Evolutionary conservation across 2,329 filamentous ascomycete genomes (phyloP).

Genomic region (Pleoardoris graminearum): DNA sequence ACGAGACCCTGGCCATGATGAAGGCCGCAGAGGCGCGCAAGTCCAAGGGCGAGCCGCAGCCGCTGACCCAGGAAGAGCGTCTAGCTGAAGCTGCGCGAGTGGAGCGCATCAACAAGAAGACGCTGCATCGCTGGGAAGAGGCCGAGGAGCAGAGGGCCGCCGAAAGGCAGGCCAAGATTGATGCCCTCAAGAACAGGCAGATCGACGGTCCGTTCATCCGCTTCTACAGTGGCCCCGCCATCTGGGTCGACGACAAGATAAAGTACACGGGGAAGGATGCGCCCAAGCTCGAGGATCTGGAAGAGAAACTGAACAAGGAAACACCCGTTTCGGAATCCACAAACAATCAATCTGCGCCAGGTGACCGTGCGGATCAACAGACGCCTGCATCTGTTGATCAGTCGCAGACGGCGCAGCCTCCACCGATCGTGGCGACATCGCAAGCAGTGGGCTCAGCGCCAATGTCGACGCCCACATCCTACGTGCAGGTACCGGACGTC

Average conservation of each 20-base stretch:
- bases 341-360: constrained; percentile 8
- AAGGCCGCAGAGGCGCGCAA: constrained; percentile 64
- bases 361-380: constrained; percentile 10
- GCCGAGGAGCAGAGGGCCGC: constrained; percentile 87
- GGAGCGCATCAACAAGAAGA: constrained; percentile 86
- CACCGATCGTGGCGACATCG: constrained; percentile 20
- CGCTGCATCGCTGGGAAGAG: constrained; percentile 89
- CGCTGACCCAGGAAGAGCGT: constrained; percentile 85
- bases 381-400: constrained; percentile 8
- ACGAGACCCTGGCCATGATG: constrained; percentile 70
- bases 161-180: constrained; percentile 78
- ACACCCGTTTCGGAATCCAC: constrained; percentile 13
- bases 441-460: constrained; percentile 18
- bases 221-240: constrained; percentile 89
- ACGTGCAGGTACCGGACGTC: constrained; percentile 25
- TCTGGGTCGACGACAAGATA: constrained; percentile 76
- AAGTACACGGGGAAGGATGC: constrained; percentile 64
- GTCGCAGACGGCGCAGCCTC: constrained; percentile 15
- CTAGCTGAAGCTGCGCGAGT: constrained; percentile 80
- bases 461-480: constrained; percentile 16
- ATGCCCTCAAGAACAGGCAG: constrained; percentile 83
- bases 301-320: constrained; percentile 43
- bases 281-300: constrained; percentile 40
- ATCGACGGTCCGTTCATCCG: constrained; percentile 87
- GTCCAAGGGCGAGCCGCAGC: constrained; percentile 74